Percentiles rank a stretch among this genome's conserved stretches.
These are phyloP conservation scores for Arthroderma sp. DNA, from an alignment of 2,329 filamentous ascomycete genomes.

Conservation along the genomic window DNA sequence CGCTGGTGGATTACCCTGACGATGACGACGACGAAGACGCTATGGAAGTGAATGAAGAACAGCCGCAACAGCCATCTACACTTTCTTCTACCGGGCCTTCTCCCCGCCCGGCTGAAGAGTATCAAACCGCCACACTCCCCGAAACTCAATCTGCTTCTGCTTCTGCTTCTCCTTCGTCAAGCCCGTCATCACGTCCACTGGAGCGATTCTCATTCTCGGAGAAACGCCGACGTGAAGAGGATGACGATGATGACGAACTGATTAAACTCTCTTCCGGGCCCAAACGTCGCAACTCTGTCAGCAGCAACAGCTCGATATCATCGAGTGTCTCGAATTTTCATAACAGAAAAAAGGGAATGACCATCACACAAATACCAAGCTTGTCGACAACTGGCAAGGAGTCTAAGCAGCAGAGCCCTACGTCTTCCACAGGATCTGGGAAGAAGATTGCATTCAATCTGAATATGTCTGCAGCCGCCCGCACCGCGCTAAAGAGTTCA, in stretches of 20 bases:
- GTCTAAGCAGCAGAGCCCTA: no score
- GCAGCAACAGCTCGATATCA: conserved; percentile 16
- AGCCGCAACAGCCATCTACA: conserved; percentile 12
- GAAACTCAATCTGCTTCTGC: background rate
- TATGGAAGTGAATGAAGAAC: conserved; percentile 40
- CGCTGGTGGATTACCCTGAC: conserved; percentile 83
- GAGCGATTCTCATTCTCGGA: conserved; percentile 41
- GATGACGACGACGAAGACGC: conserved; percentile 58
- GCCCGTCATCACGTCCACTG: conserved; percentile 1
- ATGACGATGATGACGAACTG: conserved; percentile 88
- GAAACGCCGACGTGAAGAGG: conserved; percentile 73
- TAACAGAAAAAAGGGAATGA: no score
- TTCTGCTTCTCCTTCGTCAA: background rate
- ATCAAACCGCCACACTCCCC: background rate
- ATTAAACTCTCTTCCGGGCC: conserved; percentile 55
- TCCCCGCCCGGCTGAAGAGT: background rate
- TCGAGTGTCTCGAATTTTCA: background rate
- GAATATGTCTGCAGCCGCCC: conserved; percentile 12
- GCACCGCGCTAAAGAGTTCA: conserved; percentile 11
- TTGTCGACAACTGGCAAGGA: no score
- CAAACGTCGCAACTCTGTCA: conserved; percentile 32
- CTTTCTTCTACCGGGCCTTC: background rate
- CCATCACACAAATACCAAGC: no score
- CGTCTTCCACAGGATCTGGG: background rate
- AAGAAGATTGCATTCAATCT: conserved; percentile 31